Base-by-base conservation (phyloP, 257 asterid genomes). In the Solanum chiquidenum region DNA sequence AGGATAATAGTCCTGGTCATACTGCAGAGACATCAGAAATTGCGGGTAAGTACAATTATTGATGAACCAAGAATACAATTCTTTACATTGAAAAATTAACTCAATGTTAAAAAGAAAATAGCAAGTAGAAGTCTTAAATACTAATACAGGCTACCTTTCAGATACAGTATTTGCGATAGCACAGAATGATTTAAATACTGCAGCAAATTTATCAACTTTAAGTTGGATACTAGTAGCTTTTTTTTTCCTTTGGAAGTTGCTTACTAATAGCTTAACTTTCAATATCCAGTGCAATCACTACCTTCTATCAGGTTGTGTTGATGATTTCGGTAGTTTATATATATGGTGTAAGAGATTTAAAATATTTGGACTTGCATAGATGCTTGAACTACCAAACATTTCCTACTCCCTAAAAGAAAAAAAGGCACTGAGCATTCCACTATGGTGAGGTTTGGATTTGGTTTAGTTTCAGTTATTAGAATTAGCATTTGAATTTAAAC, bases 1-100 rank as follows among this genome's bases (percentile, higher is more conserved):
- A 88, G 98, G 98, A 88, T 95, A 95, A 93, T 94, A 94, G 91
- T 96, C 99, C 89, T 96, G 99, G 86, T 96, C 99, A 46, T 91
- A 83, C 99, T 96, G 96, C 91, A 91, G 6, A 64, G 46, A 74
- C 73, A 80, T 46, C 85, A 80, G 5, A 46, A 29, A 0, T 27
- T 9, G 68, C 0, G 3, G 25, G 5, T 42, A 42, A 77, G 62
- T 77, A 77, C n/a, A 77, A 7, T 25, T 77, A 42, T 76, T 25
- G 25, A 42, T 13, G 84, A 77, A 42, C 62, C 37, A 42, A 77
- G n/a, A n/a, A n/a, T n/a, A n/a, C n/a, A 62, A 35, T 4, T 52
- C 64, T 49, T 42, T 38, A 64, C 49, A 11, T 5, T 42, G 5
- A 42, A 40, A 42, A 37, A 21, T 8, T 20, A 38, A 13, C 29